Evolutionary conservation across 768 basidiomycete genomes (phyloP).

Genomic region (Coprinopsis strossmayeri): DNA sequence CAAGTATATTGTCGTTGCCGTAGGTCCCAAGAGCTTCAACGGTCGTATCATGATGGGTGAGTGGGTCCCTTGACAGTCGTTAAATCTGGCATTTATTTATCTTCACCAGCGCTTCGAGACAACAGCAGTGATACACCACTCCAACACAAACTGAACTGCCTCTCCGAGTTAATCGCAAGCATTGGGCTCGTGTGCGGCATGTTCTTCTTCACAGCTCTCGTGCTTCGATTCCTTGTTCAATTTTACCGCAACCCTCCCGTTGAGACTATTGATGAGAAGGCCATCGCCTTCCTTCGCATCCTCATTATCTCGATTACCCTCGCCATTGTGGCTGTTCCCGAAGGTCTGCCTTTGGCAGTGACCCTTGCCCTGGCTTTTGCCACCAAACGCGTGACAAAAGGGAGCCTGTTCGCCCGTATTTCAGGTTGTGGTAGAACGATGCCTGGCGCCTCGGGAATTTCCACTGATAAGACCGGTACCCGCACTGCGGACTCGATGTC

Average conservation of each 20-base stretch:
- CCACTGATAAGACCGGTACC: constrained; percentile 95
- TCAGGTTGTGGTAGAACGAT: constrained; percentile 97
- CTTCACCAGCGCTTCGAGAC: constrained; percentile 67
- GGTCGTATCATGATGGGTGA: constrained; percentile 97
- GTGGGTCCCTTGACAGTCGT: constrained; percentile 23
- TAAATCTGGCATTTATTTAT: background rate
- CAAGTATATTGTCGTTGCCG: constrained; percentile 85
- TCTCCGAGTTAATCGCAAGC: constrained; percentile 96
- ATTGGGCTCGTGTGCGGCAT: constrained; percentile 78
- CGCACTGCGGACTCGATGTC: constrained; percentile 94
- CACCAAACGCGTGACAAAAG: constrained; percentile 95
- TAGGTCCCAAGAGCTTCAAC: constrained; percentile 90
- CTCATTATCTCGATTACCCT: constrained; percentile 92
- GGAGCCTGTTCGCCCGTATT: constrained; percentile 92
- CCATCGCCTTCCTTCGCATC: constrained; percentile 86
- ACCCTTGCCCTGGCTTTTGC: constrained; percentile 96
- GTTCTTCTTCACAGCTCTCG: constrained; percentile 74
- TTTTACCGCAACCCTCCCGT: constrained; percentile 54
- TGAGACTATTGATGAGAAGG: constrained; percentile 73
- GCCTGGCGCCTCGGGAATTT: constrained; percentile 95
- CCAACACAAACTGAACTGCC: constrained; percentile 84
- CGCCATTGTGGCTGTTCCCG: constrained; percentile 42
- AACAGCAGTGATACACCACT: constrained; percentile 88
- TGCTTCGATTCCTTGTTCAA: constrained; percentile 95
- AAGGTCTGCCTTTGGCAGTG: constrained; percentile 87